Base-by-base conservation (phyloP, 208 protist genomes). In the Acanthamoeba culbertsoni region DNA sequence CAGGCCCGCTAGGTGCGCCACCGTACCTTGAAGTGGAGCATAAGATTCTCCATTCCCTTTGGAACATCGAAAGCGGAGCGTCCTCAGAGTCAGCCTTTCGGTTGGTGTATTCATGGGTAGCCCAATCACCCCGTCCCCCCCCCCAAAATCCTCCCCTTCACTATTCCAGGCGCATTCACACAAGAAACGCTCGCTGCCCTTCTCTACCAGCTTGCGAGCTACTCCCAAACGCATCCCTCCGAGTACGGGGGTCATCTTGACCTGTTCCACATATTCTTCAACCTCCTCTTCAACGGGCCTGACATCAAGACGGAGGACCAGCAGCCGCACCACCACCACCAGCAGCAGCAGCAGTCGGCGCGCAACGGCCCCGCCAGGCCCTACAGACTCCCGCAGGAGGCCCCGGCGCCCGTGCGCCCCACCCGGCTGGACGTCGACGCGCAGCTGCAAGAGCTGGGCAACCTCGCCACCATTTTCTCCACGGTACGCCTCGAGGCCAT, bases 1-100 rank as follows among this genome's bases (percentile, higher is more conserved):
- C 82, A 90, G 82, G 82, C 16, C 55, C 46, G 42, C 16, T 79
- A 26, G 71, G 37, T n/a, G 40, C 1, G 71, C 71, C 71, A 28
- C 71, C 73, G 28, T 84, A 90, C 46, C n/a, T 90, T 2, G 55
- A 90, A 35, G 82, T 71, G 26, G 82, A 90, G 82, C 48, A 53
- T 28, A 90, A 62, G 26, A 48, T 90, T 26, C 57, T 90, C 23
- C 35, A 63, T 14, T 71, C 82, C 16, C 33, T 90, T 16, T 90
- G 82, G 82, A 90, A 90, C 57, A 90, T 90, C 26, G 82, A 90
- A 33, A 71, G 82, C 42, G 82, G 82, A 8, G 57, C 82, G 2
- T 71, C 82, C 10, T 90, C 82, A 10, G 55, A 90, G 12, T 23
- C 55, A 28, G 53, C 82, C 3, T 90, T 90, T 26, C 33, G 82